Percentiles rank a stretch among this genome's conserved stretches.
phyloP scores from a whole-genome alignment of 23 red algal genomes.

The Agarophyton chilense region DNA sequence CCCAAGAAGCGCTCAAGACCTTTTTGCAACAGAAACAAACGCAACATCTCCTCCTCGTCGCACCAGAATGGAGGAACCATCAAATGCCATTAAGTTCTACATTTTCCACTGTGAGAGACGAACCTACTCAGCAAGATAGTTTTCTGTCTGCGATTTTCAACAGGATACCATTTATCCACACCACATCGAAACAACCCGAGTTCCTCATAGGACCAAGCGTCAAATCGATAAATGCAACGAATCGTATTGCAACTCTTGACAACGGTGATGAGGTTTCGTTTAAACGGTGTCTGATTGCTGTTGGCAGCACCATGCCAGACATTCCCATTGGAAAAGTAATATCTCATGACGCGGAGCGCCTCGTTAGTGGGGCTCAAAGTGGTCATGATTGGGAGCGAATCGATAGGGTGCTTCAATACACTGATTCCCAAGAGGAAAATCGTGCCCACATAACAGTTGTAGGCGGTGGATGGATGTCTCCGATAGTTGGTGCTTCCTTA shows the following conservation, averaged over 20 bases:
- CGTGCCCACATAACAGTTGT: constrained; percentile 54
- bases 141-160: background rate
- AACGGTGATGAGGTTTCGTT: constrained; percentile 38
- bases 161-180: background rate
- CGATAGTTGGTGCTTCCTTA: constrained; percentile 42
- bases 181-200: constrained; percentile 20
- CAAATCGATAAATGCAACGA: constrained; percentile 39
- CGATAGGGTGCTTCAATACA: constrained; percentile 18
- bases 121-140: background rate
- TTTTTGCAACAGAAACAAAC: constrained; percentile 41
- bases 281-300: constrained; percentile 56
- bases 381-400: constrained; percentile 46
- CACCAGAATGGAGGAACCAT: constrained; percentile 47
- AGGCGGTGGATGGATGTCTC: constrained; percentile 69
- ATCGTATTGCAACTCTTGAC: constrained; percentile 34
- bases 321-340: constrained; percentile 61
- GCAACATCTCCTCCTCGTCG: constrained; percentile 39
- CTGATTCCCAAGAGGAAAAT: background rate
- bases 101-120: background rate
- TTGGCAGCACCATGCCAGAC: constrained; percentile 31
- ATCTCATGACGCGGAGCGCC: constrained; percentile 14
- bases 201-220: constrained; percentile 49
- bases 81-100: background rate
- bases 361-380: constrained; percentile 54
- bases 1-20: constrained; percentile 58